phyloP scores from a whole-genome alignment of 2,329 filamentous ascomycete species.

The Monosporascus sp. region DNA sequence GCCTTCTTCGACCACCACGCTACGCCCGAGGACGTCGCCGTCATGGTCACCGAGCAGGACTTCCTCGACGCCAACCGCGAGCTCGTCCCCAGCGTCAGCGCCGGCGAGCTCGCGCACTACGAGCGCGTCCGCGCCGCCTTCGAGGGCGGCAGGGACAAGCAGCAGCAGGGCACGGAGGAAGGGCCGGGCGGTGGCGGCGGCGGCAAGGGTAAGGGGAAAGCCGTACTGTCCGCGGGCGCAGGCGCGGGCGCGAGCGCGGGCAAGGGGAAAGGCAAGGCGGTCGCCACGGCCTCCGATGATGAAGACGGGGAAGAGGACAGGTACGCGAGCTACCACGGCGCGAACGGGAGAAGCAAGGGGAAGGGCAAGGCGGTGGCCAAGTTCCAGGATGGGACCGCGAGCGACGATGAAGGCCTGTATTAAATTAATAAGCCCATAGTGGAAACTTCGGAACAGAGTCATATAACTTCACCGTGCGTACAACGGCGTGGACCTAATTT shows the following conservation, averaged over 20 bases:
- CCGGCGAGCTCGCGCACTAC: conserved; percentile 88
- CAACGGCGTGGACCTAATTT: too few relatives aligned
- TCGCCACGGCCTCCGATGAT: conserved; percentile 26
- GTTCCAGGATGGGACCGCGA: conserved; percentile 49
- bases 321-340: conserved; percentile 23
- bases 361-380: conserved; percentile 51
- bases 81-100: conserved; percentile 88
- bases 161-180: conserved; percentile 14
- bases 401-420: conserved; percentile 54
- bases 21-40: conserved; percentile 73
- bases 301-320: conserved; percentile 27
- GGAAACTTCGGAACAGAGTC: too few relatives aligned
- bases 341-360: conserved; percentile 35
- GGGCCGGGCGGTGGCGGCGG: conserved; percentile 6
- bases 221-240: conserved; percentile 3
- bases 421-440: conserved; percentile 21
- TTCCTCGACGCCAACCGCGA: conserved; percentile 78
- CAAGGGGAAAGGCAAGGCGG: conserved; percentile 33
- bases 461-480: too few relatives aligned
- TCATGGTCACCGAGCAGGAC: conserved; percentile 85
- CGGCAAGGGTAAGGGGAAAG: conserved; percentile 31
- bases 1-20: conserved; percentile 96
- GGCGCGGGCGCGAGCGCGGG: conserved; percentile 9
- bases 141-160: conserved; percentile 55
- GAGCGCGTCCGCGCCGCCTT: conserved; percentile 78